Evolutionary conservation across 2,329 filamentous ascomycete species (phyloP), one percentile per base, ranked within the genome.

Genomic region (Colletotrichum australisinense): DNA sequence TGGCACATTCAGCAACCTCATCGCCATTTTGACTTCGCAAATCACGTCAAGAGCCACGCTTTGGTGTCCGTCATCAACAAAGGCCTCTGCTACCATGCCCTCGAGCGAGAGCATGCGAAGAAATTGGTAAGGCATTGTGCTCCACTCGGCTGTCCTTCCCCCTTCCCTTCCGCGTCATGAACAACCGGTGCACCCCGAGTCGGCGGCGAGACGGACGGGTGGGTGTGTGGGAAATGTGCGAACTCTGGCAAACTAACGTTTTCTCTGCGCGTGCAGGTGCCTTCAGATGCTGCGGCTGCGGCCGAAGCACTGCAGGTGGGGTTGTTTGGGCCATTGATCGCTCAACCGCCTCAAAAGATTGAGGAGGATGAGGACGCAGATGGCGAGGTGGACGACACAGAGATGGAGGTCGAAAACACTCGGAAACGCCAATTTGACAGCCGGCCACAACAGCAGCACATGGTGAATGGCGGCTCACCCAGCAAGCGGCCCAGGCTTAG

Each of bases 1-100:
- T 93, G 91, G 91, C 88, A 90, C 82, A 84, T 91, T 76, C 84
- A 87, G 78, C 86, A 89, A 81, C 91, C 91, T 77, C 89, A 92
- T 80, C 87, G 87, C 78, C 85, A 91, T 74, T 89, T 93, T 75
- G 85, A 88, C 74, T 93, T 92, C 82, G 91, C 91, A 80, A 88
- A 87, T 78, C 87, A 92, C 83, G 90, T 93, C 81, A 88, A 91
- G 81, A 88, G 87, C 77, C 90, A 92, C 83, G 90, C 90, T 77
- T 85, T 93, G 79, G 89, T 93, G 71, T 87, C 87, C 72, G 84
- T 91, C 75, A 82, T 93, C 76, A 92, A 92, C 82, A 89, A 89
- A 82, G 91, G 91, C 71, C 86, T 93, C 64, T 81, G 90, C 77
- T 92, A 91, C 82, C 85, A 89, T 79, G 88, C 87, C 60, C 85